Base-by-base conservation (phyloP, 805 yeast species). In the Barnettozyma salicaria region DNA sequence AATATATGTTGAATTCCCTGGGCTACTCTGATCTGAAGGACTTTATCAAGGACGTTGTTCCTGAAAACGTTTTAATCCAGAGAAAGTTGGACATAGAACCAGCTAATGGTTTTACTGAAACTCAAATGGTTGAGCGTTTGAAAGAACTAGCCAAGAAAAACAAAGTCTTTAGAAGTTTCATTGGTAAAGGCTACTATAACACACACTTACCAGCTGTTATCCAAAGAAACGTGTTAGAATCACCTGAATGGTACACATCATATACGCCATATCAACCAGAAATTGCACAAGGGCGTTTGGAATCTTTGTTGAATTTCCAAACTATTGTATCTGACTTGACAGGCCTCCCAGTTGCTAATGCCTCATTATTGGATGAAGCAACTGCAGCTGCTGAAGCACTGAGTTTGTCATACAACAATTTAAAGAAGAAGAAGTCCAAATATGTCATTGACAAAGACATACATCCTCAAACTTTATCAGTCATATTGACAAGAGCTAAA, bases 251-350 rank as follows among this genome's bases (percentile, higher is more conserved):
- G 98, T 92, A 92, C 68, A 92, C 98, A 16, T 87, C 97, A 1
- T 92, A 92, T 60, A 92, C 98, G 18, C 98, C 98, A 24, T 92
- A 92, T 61, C 98, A 92, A 65, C 96, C 98, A 1, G 98, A 92
- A 60, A 89, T 92, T 41, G 83, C 96, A 1, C 98, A 92, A 63
- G 98, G 98, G 37, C 78, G 98, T 52, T 71, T 92, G 51, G 96
- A 90, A 64, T 78, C 92, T 17, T 67, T 92, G 44, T 67, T 92
- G 44, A 92, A 92, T 62, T 92, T 74, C 65, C 98, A 92, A 65
- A 92, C 98, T n/a, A 69, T 90, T 54, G 70, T 92, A 12, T 63
- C 88, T 20, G 95, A 92, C 42, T 70, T 92, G 47, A 92, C 98
- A 1, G 98, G 97, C 1, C 70, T 92, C 63, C 82, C 87, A n/a